These are phyloP conservation scores for Draba incana DNA, from an alignment of 345 rosid species.

Conservation along the genomic window DNA sequence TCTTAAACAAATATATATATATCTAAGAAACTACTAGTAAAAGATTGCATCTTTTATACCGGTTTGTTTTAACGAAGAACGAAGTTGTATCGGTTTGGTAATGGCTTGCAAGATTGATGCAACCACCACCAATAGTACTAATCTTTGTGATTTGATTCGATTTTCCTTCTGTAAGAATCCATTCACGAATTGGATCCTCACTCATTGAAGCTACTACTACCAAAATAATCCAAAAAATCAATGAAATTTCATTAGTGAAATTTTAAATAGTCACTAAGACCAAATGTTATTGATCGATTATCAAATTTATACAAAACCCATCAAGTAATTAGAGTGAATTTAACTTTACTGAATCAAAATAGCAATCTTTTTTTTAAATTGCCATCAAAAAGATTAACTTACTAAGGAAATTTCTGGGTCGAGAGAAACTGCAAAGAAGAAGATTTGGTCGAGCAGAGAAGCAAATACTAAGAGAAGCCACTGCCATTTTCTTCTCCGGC, in stretches of 20 bases:
- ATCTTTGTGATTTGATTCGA: conserved; percentile 69
- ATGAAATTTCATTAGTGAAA: neutral
- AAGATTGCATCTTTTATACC: conserved; percentile 42
- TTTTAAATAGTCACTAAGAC: neutral
- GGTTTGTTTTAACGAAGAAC: conserved; percentile 86
- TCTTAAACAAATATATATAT: too few species aligned
- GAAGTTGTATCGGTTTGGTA: conserved; percentile 84
- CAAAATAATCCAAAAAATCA: neutral
- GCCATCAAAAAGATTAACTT: conserved; percentile 29
- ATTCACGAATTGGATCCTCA: conserved; percentile 80
- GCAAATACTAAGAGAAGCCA: conserved; percentile 46
- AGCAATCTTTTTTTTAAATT: neutral
- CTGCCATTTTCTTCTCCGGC: conserved; percentile 35
- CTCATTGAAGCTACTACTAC: conserved; percentile 68
- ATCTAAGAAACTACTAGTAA: too few species aligned
- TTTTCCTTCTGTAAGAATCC: conserved; percentile 90
- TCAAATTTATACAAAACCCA: neutral
- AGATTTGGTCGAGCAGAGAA: conserved; percentile 44
- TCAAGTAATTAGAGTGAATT: neutral
- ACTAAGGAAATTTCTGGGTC: conserved; percentile 54
- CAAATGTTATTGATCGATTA: neutral
- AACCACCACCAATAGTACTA: conserved; percentile 88
- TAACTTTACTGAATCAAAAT: neutral
- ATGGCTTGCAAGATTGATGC: conserved; percentile 77
- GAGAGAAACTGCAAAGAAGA: conserved; percentile 46